phyloP scores from a whole-genome alignment of 2,329 filamentous ascomycete species.

The Elsinoe batatas region DNA sequence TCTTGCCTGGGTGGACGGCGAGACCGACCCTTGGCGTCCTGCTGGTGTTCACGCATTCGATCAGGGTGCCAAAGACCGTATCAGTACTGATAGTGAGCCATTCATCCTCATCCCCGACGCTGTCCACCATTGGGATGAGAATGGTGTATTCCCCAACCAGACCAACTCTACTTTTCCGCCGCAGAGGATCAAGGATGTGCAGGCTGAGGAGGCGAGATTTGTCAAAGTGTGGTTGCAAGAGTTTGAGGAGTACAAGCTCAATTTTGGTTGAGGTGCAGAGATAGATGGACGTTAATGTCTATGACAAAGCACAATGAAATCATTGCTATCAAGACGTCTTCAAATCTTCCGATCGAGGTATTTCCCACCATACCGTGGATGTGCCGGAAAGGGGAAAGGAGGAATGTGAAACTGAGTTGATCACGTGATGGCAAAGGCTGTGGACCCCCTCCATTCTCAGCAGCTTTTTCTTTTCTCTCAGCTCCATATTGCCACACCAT shows the following conservation, averaged over 20 bases:
- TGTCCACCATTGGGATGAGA: constrained; percentile 76
- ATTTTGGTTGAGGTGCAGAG: background rate
- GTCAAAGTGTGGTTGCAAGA: constrained; percentile 59
- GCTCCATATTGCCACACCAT: background rate
- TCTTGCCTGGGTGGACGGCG: constrained; percentile 67
- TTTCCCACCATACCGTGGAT: no score
- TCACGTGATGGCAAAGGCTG: no score
- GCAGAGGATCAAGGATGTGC: constrained; percentile 46
- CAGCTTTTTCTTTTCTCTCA: background rate
- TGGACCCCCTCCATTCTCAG: no score
- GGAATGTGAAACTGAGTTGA: no score
- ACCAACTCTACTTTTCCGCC: constrained; percentile 51
- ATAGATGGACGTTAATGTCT: background rate
- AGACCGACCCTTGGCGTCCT: constrained; percentile 69
- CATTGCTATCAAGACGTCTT: background rate
- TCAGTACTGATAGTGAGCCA: constrained; percentile 55
- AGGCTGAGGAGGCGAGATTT: constrained; percentile 50
- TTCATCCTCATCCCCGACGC: constrained; percentile 63
- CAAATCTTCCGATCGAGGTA: no score
- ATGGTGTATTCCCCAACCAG: constrained; percentile 55
- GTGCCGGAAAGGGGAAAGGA: no score
- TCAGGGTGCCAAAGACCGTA: constrained; percentile 40
- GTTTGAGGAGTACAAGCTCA: constrained; percentile 32
- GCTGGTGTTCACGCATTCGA: constrained; percentile 61
- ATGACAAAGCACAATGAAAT: background rate